phyloP scores from a whole-genome alignment of 805 yeast genomes.

The Kazachstania bromeliacearum region DNA sequence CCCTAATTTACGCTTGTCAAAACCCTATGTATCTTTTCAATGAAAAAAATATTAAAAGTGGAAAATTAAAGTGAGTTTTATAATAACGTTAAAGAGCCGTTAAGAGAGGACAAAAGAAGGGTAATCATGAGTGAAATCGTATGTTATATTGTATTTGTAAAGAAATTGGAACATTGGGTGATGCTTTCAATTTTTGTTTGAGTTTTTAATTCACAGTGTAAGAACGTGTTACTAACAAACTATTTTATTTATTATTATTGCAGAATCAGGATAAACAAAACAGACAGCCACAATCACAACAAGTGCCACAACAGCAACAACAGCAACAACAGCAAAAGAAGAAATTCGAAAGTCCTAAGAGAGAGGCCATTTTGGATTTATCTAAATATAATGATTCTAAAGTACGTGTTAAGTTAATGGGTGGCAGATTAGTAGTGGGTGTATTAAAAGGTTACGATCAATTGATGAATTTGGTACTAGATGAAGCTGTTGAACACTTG shows the following conservation, averaged over 20 bases:
- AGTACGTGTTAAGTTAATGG: constrained; percentile 70
- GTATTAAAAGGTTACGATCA: constrained; percentile 75
- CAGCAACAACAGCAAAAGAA: constrained; percentile 25
- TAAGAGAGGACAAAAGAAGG: background rate
- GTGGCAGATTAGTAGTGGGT: constrained; percentile 82
- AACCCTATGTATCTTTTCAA: too few species aligned
- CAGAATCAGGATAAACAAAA: too few species aligned
- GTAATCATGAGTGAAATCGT: constrained; percentile 4
- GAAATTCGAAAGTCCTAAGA: constrained; percentile 66
- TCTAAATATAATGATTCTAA: constrained; percentile 63
- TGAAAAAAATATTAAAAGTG: too few species aligned
- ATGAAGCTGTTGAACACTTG: constrained; percentile 53
- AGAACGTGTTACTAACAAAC: constrained; percentile 6
- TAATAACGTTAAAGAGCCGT: background rate
- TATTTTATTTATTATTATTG: too few species aligned
- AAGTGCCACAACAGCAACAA: constrained; percentile 10
- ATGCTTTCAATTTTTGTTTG: too few species aligned
- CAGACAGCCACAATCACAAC: too few species aligned
- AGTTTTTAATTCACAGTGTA: too few species aligned
- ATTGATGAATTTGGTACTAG: constrained; percentile 68
- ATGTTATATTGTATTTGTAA: background rate
- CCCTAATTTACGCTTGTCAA: too few species aligned
- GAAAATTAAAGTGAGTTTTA: too few species aligned
- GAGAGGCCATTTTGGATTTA: constrained; percentile 81
- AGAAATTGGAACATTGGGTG: too few species aligned